Evolutionary conservation across 106 monocot genomes (phyloP).

Genomic region (Chionographis japonica): DNA sequence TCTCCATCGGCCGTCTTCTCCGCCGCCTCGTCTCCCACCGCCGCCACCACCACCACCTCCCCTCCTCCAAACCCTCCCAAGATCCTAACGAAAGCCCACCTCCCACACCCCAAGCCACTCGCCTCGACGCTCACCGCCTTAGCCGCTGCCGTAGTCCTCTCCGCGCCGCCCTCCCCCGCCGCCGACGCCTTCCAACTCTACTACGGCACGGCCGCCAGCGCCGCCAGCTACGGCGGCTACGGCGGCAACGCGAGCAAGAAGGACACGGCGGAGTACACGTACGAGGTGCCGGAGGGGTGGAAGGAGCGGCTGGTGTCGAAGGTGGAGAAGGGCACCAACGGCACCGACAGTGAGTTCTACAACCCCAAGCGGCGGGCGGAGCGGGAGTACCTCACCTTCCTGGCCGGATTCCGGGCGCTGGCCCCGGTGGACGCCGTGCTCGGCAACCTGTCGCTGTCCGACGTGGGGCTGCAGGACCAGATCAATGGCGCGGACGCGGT

Average conservation of each 20-base stretch:
- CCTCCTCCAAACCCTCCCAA: slow-evolving; percentile 1
- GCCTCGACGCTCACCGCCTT: slow-evolving; percentile 19
- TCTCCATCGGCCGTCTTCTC: slow-evolving; percentile 15
- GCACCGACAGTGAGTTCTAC: slow-evolving; percentile 98
- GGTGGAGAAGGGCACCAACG: slow-evolving; percentile 97
- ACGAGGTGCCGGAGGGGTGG: slow-evolving; percentile 85
- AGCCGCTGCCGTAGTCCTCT: slow-evolving; percentile 36
- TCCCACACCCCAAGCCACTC: slow-evolving; percentile 9
- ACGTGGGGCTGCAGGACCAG: slow-evolving; percentile 82
- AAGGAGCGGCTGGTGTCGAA: slow-evolving; percentile 92
- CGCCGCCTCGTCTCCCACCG: slow-evolving; percentile 5
- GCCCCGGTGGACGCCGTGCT: slow-evolving; percentile 78
- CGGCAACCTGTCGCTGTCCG: slow-evolving; percentile 81
- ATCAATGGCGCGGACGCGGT: slow-evolving; percentile 69
- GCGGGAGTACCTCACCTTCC: slow-evolving; percentile 89
- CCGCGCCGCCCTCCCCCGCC: slow-evolving; percentile 12
- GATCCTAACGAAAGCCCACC: slow-evolving; percentile 1
- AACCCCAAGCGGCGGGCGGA: slow-evolving; percentile 83
- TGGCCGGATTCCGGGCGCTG: slow-evolving; percentile 61
- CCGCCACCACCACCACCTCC: slow-evolving; percentile 7
- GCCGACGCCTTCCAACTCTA: slow-evolving; percentile 45
- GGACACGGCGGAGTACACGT: slow-evolving; percentile 84
- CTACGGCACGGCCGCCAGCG: slow-evolving; percentile 97
- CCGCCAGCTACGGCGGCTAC: slow-evolving; percentile 97
- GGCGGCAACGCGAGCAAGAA: slow-evolving; percentile 91